Conservation (phyloP, 139 green algal species). For the Haematococcus sp. region DNA sequence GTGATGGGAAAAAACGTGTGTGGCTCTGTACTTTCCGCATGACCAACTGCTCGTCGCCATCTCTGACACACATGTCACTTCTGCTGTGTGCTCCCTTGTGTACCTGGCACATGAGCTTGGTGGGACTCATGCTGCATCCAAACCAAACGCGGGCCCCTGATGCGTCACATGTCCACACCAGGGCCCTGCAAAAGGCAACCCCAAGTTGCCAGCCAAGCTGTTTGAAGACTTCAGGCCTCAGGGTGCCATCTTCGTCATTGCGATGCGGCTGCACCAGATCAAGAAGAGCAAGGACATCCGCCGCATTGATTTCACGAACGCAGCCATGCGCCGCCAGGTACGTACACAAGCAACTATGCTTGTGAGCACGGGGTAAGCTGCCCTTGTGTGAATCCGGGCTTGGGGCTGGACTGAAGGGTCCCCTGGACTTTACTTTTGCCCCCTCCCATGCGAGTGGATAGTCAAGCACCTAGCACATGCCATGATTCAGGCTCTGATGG, state of each 20-base stretch:
- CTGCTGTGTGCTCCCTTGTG: not conserved
- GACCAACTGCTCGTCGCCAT: not conserved
- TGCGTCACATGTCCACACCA: slow-evolving; percentile 13
- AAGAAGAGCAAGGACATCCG: slow-evolving; percentile 48
- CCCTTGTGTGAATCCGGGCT: slow-evolving; percentile 3
- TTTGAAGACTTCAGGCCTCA: slow-evolving; percentile 34
- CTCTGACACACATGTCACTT: not conserved
- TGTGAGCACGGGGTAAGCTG: not conserved
- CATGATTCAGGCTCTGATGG: not conserved
- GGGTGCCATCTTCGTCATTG: slow-evolving; percentile 60
- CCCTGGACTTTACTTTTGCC: not conserved
- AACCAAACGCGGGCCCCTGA: too few relatives aligned
- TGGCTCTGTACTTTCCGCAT: not conserved
- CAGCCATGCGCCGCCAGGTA: slow-evolving; percentile 58
- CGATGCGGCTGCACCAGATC: slow-evolving; percentile 46
- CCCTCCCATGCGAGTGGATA: not conserved
- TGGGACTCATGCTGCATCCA: too few relatives aligned
- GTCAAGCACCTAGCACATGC: not conserved
- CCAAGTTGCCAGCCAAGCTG: slow-evolving; percentile 48
- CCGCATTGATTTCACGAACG: slow-evolving; percentile 61
- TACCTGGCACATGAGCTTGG: not conserved
- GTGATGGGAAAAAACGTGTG: slow-evolving; percentile 66
- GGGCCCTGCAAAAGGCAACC: slow-evolving; percentile 35
- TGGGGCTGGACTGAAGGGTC: not conserved
- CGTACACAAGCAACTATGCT: not conserved